phyloP scores from a whole-genome alignment of 129 eudicot species.

The Oenanthe sinensis region DNA sequence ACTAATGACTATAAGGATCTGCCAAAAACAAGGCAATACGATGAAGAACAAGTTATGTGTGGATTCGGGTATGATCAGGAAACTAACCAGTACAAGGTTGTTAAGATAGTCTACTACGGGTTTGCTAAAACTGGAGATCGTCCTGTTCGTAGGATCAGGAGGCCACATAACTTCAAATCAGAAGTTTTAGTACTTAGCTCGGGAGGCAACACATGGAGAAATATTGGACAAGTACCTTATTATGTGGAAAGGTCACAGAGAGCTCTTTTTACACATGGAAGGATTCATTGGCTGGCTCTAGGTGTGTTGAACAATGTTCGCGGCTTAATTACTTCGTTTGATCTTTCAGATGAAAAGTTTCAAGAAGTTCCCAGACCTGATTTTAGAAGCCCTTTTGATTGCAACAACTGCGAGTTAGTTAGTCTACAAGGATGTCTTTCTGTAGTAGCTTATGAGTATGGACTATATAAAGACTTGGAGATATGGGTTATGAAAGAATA shows the following conservation, averaged over 20 bases:
- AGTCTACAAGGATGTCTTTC: no score
- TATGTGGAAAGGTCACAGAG: conserved; percentile 30
- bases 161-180: no score
- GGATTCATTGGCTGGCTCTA: conserved; percentile 38
- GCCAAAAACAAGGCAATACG: conserved; percentile 8
- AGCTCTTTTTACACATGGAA: neutral
- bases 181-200: neutral
- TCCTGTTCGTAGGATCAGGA: no score
- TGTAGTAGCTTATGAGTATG: no score
- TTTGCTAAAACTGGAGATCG: no score
- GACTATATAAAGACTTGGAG: neutral
- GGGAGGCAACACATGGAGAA: conserved; percentile 31
- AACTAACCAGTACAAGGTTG: conserved; percentile 17
- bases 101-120: neutral
- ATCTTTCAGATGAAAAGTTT: conserved; percentile 42
- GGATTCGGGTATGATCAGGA: conserved; percentile 17
- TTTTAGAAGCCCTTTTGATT: neutral
- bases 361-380: conserved; percentile 32
- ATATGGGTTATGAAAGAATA: conserved; percentile 45
- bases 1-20: conserved; percentile 29
- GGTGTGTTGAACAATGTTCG: conserved; percentile 9
- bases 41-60: conserved; percentile 1
- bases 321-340: conserved; percentile 26
- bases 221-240: conserved; percentile 38
- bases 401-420: neutral